Evolutionary conservation across 495 filamentous ascomycete species (phyloP), one percentile per base, ranked within the genome.

Genomic region (Choiromyces venosus): DNA sequence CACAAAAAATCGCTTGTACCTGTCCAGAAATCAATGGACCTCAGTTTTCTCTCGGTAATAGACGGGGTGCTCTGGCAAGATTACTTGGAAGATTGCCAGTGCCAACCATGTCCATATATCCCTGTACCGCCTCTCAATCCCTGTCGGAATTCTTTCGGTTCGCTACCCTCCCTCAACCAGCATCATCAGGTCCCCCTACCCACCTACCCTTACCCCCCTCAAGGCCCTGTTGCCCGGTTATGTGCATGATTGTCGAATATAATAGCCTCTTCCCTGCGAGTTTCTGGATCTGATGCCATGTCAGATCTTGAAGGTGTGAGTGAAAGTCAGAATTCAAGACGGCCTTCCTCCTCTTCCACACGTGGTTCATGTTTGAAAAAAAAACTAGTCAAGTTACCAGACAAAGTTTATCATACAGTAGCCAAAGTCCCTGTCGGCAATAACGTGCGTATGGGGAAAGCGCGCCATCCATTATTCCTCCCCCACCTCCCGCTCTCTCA

Each of bases 211-310:
- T 44, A 70, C 73, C 75, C 71, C 76, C 75, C 75, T 76, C 75
- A 69, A 74, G 75, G 74, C 75, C 75, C 75, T 77, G 75, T 70
- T 77, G 75, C 75, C 75, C 75, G 75, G 75, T 77, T 77, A 77
- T 77, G 75, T 77, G 74, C 75, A 76, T 77, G 75, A 69, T 77
- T 70, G 75, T 73, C 75, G 69, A 72, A 76, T 67, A 67, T 66
- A 65, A 71, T 65, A 73, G 67, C 74, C 68, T 76, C 64, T 70
- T 67, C 65, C 70, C 68, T 76, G 65, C 68, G 46, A 70, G 69
- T 75, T 14, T 66, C 65, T 73, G 70, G 68, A 61, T 29, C 25
- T 33, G 25, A 66, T 69, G 67, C 36, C 21, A 68, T 76, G 74
- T 73, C 71, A 76, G 52, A 77, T 77, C 75, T 72, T 42, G 52